Evolutionary conservation across 208 protist genomes (phyloP), one percentile per base, ranked within the genome.

Genomic region (Vickermania ingenoplastis): DNA sequence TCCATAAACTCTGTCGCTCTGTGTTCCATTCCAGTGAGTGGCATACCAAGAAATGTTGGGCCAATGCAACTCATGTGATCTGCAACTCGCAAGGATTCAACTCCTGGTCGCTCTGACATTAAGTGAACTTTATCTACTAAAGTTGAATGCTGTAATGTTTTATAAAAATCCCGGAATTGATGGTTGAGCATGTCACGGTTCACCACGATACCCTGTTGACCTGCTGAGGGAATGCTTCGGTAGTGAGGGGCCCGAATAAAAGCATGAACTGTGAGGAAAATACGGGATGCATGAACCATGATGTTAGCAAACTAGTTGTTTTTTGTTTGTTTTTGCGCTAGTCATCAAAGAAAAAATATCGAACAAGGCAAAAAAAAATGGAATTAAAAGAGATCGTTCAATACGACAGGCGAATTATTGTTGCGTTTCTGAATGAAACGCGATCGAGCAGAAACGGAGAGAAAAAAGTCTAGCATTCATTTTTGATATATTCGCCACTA

Each of bases 161-260:
- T 74, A 73, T 94, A 94, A 53, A 94, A 92, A 66, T 93, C 89
- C 25, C 89, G 79, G 53, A 96, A 96, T 57, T 96, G 89, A 41
- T 81, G 77, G 53, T 81, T 75, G 28, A 96, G 82, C 65, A 94
- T 79, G 52, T 93, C 89, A 53, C 89, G 86, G 63, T 91, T 96
- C 26, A 96, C 61, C 29, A 93, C 82, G 65, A 90, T 81, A 41
- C 89, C 89, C 59, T 87, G 86, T 41, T 77, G 77, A 50, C 82
- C 81, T n/a, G 89, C 73, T 28, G 68, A 81, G 11, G 89, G 89
- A 52, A 96, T 74, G 49, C 70, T 84, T 51, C 81, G 81, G 59
- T 89, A 89, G 57, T 91, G 76, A 2, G 89, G 89, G 23, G 83
- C 77, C 1, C 89, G 83, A 71, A 94, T 81, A 75, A 94, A 96